A percentile compares a stretch with the other conserved stretches of the same genome.
Conservation (phyloP, 2,329 filamentous ascomycete genomes). For the Colletotrichum sp. region DNA sequence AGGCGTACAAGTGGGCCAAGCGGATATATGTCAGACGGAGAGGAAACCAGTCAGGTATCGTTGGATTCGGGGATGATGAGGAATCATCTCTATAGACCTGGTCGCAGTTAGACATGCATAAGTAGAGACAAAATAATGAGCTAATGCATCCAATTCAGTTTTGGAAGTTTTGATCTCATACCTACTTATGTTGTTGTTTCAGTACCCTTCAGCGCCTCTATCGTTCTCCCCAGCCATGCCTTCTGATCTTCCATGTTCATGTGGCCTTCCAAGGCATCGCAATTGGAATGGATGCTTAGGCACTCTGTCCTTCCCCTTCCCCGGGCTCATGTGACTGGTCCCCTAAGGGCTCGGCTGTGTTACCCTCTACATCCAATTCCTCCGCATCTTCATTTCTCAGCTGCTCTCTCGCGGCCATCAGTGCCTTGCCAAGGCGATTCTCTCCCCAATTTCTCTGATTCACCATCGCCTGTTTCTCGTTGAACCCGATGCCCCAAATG, state of each 20-base stretch:
- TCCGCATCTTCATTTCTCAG: constrained; percentile 8
- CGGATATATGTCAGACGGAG: constrained; percentile 53
- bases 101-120: background rate
- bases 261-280: background rate
- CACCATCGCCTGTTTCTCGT: constrained; percentile 31
- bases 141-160: background rate
- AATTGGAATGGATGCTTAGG: background rate
- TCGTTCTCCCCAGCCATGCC: background rate
- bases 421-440: constrained; percentile 34
- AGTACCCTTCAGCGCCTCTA: background rate
- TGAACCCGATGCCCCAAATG: constrained; percentile 39
- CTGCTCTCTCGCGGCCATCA: constrained; percentile 31
- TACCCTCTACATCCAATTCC: background rate
- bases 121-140: background rate
- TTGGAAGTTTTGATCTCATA: background rate
- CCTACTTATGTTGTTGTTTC: background rate
- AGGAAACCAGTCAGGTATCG: background rate
- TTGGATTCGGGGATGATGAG: background rate
- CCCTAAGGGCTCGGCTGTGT: background rate
- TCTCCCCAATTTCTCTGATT: constrained; percentile 31
- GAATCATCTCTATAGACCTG: background rate
- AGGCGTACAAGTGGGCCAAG: constrained; percentile 73
- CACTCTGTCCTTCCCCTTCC: background rate
- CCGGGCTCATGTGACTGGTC: background rate
- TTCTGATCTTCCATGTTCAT: background rate